These are phyloP conservation scores for Xanthoceras sorbifolium DNA, from an alignment of 345 rosid genomes.

Conservation along the genomic window DNA sequence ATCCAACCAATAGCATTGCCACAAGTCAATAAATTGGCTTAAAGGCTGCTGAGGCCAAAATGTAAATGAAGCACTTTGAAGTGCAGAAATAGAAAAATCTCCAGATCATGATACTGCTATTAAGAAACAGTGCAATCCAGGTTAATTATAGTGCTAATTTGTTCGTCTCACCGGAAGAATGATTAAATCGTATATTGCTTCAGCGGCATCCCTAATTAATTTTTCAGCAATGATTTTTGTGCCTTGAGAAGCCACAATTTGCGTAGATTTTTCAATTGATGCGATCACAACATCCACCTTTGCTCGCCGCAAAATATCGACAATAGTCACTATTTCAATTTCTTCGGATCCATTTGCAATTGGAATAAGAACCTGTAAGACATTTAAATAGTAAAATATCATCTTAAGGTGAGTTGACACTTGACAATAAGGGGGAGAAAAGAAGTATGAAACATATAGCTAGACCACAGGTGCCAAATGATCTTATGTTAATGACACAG, in stretches of 20 bases:
- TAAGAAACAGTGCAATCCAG: slow-evolving; percentile 18
- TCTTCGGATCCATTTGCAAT: slow-evolving; percentile 88
- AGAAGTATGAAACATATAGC: neutral
- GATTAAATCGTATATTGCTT: slow-evolving; percentile 63
- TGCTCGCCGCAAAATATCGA: slow-evolving; percentile 80
- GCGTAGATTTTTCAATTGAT: slow-evolving; percentile 67
- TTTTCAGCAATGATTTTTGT: slow-evolving; percentile 77
- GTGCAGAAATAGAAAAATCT: neutral
- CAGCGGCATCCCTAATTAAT: slow-evolving; percentile 61
- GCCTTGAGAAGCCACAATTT: slow-evolving; percentile 70
- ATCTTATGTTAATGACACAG: neutral
- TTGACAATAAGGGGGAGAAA: neutral
- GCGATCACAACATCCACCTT: slow-evolving; percentile 82
- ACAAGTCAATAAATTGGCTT: neutral
- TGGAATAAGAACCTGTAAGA: slow-evolving; percentile 74
- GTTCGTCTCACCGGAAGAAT: slow-evolving; percentile 74
- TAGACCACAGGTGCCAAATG: neutral
- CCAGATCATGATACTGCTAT: neutral
- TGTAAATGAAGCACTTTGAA: neutral
- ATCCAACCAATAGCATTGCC: neutral
- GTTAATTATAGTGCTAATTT: neutral
- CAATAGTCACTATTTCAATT: slow-evolving; percentile 66
- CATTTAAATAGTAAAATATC: slow-evolving; percentile 22
- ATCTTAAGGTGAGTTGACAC: slow-evolving; percentile 10
- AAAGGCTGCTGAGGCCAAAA: neutral